Percentiles rank a stretch among this genome's conserved stretches.
These are phyloP conservation scores for Raddia distichophylla DNA, from an alignment of 176 grass and related monocot species.

Conservation along the genomic window DNA sequence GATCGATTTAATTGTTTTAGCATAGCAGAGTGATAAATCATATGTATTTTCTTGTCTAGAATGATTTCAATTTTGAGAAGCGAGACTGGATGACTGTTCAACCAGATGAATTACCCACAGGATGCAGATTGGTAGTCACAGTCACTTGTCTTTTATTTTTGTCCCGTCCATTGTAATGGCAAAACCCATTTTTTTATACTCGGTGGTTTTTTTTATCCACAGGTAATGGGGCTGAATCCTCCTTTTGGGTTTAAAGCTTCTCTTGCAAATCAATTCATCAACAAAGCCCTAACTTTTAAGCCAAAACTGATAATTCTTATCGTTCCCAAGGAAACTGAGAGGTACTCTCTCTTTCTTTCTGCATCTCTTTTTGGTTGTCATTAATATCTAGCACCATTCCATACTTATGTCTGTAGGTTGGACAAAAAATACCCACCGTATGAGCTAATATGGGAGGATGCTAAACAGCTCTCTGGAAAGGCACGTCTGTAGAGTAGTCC, in stretches of 20 bases:
- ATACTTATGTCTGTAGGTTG: conserved; percentile 53
- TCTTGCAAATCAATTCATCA: conserved; percentile 89
- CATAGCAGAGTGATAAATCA: conserved; percentile 3
- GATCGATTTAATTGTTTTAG: not conserved
- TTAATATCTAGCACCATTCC: not conserved
- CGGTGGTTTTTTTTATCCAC: conserved; percentile 12
- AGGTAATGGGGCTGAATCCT: conserved; percentile 97
- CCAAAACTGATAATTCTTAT: conserved; percentile 95
- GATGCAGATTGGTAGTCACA: conserved; percentile 61
- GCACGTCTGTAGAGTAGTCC: conserved; percentile 42
- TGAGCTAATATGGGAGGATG: conserved; percentile 82
- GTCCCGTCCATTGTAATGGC: conserved; percentile 12
- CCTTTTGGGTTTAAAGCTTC: conserved; percentile 88
- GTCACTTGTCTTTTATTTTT: conserved; percentile 20
- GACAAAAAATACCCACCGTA: conserved; percentile 69
- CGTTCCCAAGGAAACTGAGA: conserved; percentile 87
- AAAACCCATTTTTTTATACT: conserved; percentile 29
- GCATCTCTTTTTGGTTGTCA: conserved; percentile 7
- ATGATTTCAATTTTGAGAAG: conserved; percentile 89
- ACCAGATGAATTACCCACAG: conserved; percentile 70
- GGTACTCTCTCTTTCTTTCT: conserved; percentile 40
- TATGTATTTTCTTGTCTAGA: conserved; percentile 55
- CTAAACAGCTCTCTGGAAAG: conserved; percentile 75
- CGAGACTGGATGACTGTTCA: conserved; percentile 93
- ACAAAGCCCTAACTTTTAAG: conserved; percentile 87